phyloP scores from a whole-genome alignment of 2,329 filamentous ascomycete genomes.

The Fusarium succisae region DNA sequence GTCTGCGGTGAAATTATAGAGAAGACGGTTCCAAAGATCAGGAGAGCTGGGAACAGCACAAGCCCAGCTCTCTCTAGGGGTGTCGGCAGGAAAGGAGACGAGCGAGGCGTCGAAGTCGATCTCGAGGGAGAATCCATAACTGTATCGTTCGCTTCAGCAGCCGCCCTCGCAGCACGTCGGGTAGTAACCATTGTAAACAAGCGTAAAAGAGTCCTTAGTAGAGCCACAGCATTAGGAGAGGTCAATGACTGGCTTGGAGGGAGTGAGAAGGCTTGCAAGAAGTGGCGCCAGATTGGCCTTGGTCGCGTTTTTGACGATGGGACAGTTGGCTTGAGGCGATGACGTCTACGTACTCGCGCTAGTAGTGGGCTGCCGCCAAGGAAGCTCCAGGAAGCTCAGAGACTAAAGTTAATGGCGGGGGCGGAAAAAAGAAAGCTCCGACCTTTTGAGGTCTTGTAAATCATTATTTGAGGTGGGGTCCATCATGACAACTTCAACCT shows the following conservation, averaged over 20 bases:
- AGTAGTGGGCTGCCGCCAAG: slow-evolving; percentile 25
- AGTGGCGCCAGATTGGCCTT: slow-evolving; percentile 8
- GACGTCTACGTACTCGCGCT: slow-evolving; percentile 38
- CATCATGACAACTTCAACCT: not conserved
- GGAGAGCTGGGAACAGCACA: slow-evolving; percentile 76
- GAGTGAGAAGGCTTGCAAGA: not conserved
- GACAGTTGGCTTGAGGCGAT: slow-evolving; percentile 28
- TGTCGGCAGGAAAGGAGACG: slow-evolving; percentile 73
- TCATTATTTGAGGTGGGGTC: slow-evolving; percentile 6
- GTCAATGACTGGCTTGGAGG: not conserved
- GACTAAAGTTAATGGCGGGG: not conserved
- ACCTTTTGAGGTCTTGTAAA: not conserved
- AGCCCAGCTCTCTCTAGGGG: slow-evolving; percentile 73
- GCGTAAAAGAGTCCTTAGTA: not conserved
- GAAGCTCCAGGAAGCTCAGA: slow-evolving; percentile 4
- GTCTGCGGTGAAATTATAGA: slow-evolving; percentile 78
- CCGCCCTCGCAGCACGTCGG: slow-evolving; percentile 39
- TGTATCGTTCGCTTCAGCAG: slow-evolving; percentile 21
- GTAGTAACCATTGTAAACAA: slow-evolving; percentile 41
- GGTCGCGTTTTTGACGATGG: slow-evolving; percentile 25
- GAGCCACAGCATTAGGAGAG: slow-evolving; percentile 1
- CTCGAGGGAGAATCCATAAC: slow-evolving; percentile 16
- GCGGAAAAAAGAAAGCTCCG: slow-evolving; percentile 33
- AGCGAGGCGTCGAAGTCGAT: slow-evolving; percentile 47
- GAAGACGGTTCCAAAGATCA: slow-evolving; percentile 85